Base-by-base conservation (phyloP, 148 eudicot genomes). In the Vaccinium darrowii region DNA sequence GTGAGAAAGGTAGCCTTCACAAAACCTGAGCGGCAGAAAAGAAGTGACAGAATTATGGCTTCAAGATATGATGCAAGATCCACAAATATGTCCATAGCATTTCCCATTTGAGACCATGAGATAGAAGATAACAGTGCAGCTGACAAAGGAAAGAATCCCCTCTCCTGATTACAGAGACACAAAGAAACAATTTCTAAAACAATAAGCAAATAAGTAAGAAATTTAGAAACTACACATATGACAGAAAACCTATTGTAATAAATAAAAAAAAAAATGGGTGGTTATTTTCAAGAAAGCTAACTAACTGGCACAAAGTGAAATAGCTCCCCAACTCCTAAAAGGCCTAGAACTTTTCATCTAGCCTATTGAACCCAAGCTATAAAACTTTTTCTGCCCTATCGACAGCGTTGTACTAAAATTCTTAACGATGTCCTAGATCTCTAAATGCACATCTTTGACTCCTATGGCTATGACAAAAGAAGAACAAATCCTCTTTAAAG, bases 141-240 rank as follows among this genome's bases (percentile, higher is more conserved):
- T 47, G 96, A 94, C 87, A 97, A 89, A 74, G 99, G 97, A 88
- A 97, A 95, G 88, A 97, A 95, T 21, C 99, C 99, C 82, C 97
- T 93, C 80, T 95, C 99, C 99, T 97, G 90, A 77, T 85, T 63
- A 83, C 12, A 52, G 60, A 72, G 51, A 58, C 54, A 84, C 15
- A 78, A 23, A 52, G n/a, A 57, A 82, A 53, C 56, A 81, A 63
- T 69, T 54, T 8, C 2, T 21, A 60, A 81, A 47, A 50, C 15
- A 78, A 73, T 30, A 14, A 23, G 79, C 16, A 30, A 81, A 77
- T 49, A 36, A 53, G 62, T 12, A 76, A 81, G 13, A 60, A 53
- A 16, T 5, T 11, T 5, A 25, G 4, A 25, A 25, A 13, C 18
- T 69, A 69, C 5, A 25, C 13, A 27, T 7, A 39, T 23, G 27